These are phyloP conservation scores for Trichocladium uniseriatum DNA, from an alignment of 495 filamentous ascomycete species.

Conservation along the genomic window DNA sequence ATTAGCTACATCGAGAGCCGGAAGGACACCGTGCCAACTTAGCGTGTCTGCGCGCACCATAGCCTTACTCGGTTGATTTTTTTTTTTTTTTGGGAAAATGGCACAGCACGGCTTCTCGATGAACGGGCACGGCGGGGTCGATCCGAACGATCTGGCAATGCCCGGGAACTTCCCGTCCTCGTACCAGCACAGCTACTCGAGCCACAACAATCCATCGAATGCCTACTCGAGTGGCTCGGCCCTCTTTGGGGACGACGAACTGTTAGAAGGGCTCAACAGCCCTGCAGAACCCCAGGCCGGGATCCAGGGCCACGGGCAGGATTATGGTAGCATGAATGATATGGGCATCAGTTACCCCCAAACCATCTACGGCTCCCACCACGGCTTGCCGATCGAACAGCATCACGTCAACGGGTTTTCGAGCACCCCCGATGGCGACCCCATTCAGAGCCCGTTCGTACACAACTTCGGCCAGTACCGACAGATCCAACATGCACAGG, in stretches of 20 bases:
- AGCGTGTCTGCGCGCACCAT: background rate
- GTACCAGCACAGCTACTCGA: conserved; percentile 34
- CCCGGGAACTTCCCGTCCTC: conserved; percentile 30
- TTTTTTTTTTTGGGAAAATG: conserved; percentile 18
- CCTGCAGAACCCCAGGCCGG: conserved; percentile 37
- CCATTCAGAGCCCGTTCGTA: conserved; percentile 79
- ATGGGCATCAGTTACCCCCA: conserved; percentile 40
- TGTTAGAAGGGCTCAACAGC: conserved; percentile 48
- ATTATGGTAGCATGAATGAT: conserved; percentile 39
- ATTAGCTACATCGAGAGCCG: background rate
- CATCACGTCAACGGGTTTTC: conserved; percentile 65
- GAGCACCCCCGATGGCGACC: conserved; percentile 76
- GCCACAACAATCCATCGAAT: conserved; percentile 28
- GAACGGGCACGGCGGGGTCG: conserved; percentile 58
- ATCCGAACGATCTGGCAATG: conserved; percentile 82
- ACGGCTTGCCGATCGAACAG: conserved; percentile 40
- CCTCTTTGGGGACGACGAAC: conserved; percentile 54
- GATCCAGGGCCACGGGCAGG: conserved; percentile 42
- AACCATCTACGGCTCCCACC: conserved; percentile 38
- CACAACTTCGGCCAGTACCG: conserved; percentile 66
- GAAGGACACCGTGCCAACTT: background rate
- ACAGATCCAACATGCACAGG: conserved; percentile 48
- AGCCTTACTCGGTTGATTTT: too few species aligned
- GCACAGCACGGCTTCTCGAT: conserved; percentile 60
- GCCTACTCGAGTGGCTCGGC: conserved; percentile 39